Percentiles rank a stretch among this genome's conserved stretches.
phyloP scores from a whole-genome alignment of 768 basidiomycete genomes.

The Holtermanniella nyarrowii region DNA sequence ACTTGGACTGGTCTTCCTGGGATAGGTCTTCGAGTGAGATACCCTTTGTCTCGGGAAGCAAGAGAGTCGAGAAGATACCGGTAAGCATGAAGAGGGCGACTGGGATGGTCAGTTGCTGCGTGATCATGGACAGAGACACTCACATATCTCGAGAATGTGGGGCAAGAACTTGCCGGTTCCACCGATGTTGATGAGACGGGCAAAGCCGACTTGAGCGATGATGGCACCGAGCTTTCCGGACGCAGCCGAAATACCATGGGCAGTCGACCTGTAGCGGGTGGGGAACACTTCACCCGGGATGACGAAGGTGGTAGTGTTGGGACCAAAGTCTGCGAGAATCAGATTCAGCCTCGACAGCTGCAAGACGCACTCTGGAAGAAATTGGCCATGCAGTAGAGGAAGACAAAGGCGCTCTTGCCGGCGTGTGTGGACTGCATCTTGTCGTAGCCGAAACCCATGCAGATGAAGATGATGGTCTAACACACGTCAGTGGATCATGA shows the following conservation, averaged over 20 bases:
- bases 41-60: slow-evolving; percentile 41
- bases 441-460: slow-evolving; percentile 41
- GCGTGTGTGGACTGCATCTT: slow-evolving; percentile 26
- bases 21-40: slow-evolving; percentile 32
- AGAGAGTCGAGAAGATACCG: slow-evolving; percentile 35
- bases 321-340: slow-evolving; percentile 15
- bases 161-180: slow-evolving; percentile 32
- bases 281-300: slow-evolving; percentile 43
- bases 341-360: not conserved
- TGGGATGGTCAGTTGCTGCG: not conserved
- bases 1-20: slow-evolving; percentile 28
- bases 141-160: slow-evolving; percentile 41
- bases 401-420: slow-evolving; percentile 34
- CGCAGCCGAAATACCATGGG: slow-evolving; percentile 40
- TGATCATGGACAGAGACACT: slow-evolving; percentile 11
- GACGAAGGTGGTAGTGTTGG: slow-evolving; percentile 37
- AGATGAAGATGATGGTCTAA: slow-evolving; percentile 11
- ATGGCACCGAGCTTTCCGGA: slow-evolving; percentile 43
- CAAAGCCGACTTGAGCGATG: slow-evolving; percentile 42
- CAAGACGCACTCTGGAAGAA: slow-evolving; percentile 37
- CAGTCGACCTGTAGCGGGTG: slow-evolving; percentile 41
- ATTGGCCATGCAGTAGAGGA: slow-evolving; percentile 42
- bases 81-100: slow-evolving; percentile 35
- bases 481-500: not conserved
- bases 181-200: slow-evolving; percentile 37